Percentiles rank a stretch among this genome's conserved stretches.
phyloP scores from a whole-genome alignment of 441 rosid species.

The Adansonia gregorii region DNA sequence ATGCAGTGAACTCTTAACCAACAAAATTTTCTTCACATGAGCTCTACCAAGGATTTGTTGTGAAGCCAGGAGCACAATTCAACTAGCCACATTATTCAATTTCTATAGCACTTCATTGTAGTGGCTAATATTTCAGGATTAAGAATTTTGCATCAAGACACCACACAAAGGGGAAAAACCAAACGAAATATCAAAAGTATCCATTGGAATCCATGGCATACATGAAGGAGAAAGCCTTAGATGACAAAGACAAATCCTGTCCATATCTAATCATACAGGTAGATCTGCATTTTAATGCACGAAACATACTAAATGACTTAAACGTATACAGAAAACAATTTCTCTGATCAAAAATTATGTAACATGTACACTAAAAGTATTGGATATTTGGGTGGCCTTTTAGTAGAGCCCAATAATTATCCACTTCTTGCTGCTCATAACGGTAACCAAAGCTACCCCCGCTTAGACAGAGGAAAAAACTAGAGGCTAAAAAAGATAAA shows the following conservation, averaged over 20 bases:
- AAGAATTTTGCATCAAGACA: background rate
- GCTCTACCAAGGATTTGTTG: slow-evolving; percentile 17
- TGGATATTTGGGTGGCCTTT: background rate
- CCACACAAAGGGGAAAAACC: background rate
- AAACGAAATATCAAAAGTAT: background rate
- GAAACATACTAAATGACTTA: slow-evolving; percentile 7
- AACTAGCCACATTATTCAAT: slow-evolving; percentile 6
- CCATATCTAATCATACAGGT: background rate
- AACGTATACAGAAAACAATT: background rate
- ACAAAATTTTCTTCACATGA: slow-evolving; percentile 11
- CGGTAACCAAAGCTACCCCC: background rate
- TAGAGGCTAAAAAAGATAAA: slow-evolving; percentile 26
- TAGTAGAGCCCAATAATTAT: background rate
- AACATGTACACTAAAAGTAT: background rate
- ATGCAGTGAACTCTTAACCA: slow-evolving; percentile 22
- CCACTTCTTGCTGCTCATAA: background rate
- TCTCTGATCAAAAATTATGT: background rate
- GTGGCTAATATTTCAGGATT: slow-evolving; percentile 12
- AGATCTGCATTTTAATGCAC: background rate
- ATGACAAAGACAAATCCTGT: background rate
- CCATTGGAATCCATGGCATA: background rate
- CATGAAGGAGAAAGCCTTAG: background rate
- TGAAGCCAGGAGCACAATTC: slow-evolving; percentile 20
- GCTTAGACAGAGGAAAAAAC: slow-evolving; percentile 3
- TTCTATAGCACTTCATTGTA: background rate